Evolutionary conservation across 73 alveolate species (phyloP).

Genomic region (Paramecium tetraurelia): DNA sequence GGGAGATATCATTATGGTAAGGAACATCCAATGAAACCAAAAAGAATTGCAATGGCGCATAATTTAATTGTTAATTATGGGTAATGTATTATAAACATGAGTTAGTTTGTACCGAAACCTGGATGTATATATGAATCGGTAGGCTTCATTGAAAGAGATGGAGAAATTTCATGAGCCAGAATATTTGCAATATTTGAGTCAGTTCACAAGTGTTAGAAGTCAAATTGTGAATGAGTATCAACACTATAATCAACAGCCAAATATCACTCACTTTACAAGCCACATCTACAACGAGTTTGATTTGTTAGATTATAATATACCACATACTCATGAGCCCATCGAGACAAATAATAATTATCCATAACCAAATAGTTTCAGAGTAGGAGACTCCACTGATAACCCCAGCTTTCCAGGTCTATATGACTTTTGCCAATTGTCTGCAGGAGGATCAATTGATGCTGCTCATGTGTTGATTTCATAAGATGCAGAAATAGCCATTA

Average conservation of each 20-base stretch:
- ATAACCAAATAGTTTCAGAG: conserved; percentile 59
- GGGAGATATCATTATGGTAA: conserved; percentile 93
- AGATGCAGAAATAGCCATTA: conserved; percentile 86
- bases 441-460: conserved; percentile 89
- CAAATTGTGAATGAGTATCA: conserved; percentile 13
- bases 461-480: conserved; percentile 81
- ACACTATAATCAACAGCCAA: conserved; percentile 2
- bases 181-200: conserved; percentile 37
- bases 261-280: background rate
- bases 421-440: conserved; percentile 76
- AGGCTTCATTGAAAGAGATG: conserved; percentile 76
- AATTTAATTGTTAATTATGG: conserved; percentile 87
- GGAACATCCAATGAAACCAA: conserved; percentile 98
- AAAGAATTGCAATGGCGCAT: conserved; percentile 95
- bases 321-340: background rate
- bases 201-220: background rate
- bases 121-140: conserved; percentile 76
- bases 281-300: conserved; percentile 17
- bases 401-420: conserved; percentile 80
- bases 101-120: conserved; percentile 64
- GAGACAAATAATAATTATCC: conserved; percentile 42
- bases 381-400: conserved; percentile 78
- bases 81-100: background rate
- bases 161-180: conserved; percentile 70
- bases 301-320: background rate